Conservation (phyloP, 2,329 filamentous ascomycete genomes). For the Catunica adiposa region DNA sequence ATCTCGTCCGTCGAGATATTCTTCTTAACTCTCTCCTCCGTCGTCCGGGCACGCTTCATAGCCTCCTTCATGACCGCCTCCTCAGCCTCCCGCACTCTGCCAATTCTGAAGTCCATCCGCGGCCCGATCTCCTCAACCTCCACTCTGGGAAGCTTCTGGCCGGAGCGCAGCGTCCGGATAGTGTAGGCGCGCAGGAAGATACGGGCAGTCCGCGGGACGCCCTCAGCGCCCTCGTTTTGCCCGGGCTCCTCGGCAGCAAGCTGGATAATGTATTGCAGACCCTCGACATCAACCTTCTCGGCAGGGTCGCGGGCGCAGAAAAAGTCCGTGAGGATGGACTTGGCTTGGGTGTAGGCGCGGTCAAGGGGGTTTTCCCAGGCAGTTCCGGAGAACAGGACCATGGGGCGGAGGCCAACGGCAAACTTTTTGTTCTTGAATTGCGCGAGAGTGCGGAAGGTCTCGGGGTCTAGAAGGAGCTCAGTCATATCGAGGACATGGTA, state of each 20-base stretch:
- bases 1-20: constrained; percentile 83
- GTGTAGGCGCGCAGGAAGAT: constrained; percentile 66
- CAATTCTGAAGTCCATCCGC: constrained; percentile 77
- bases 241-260: constrained; percentile 54
- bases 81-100: constrained; percentile 65
- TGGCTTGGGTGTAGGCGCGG: constrained; percentile 69
- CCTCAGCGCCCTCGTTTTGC: constrained; percentile 25
- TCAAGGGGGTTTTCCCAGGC: constrained; percentile 69
- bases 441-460: constrained; percentile 49
- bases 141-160: constrained; percentile 73
- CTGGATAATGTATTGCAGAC: constrained; percentile 77
- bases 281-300: constrained; percentile 82
- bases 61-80: constrained; percentile 72
- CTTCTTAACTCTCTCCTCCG: constrained; percentile 76
- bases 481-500: constrained; percentile 89
- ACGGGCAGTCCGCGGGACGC: constrained; percentile 30
- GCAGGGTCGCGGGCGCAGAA: constrained; percentile 66
- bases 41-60: constrained; percentile 65
- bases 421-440: constrained; percentile 66
- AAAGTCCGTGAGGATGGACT: constrained; percentile 75
- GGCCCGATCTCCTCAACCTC: constrained; percentile 94
- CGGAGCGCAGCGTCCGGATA: constrained; percentile 70
- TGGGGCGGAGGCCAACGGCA: constrained; percentile 68
- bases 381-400: constrained; percentile 80
- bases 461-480: constrained; percentile 67